Conservation (phyloP, 768 basidiomycete species). For the Mycena sanguinolenta region DNA sequence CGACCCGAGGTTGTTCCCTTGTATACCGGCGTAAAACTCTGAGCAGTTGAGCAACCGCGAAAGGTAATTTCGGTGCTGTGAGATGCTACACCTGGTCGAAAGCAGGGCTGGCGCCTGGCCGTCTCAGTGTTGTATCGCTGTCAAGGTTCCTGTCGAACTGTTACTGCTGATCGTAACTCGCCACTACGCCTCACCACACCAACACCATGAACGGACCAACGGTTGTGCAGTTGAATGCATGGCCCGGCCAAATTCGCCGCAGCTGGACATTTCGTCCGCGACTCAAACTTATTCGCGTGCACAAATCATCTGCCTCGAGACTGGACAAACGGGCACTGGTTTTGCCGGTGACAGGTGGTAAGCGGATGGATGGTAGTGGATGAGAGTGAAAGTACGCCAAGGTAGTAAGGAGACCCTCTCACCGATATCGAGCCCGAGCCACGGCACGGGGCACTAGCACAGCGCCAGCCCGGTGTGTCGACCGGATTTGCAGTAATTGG, state of each 20-base stretch:
- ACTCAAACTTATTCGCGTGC: neutral
- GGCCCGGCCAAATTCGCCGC: slow-evolving; percentile 1
- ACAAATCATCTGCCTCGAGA: too few relatives aligned
- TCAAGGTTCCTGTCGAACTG: slow-evolving; percentile 1
- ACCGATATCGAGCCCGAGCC: too few relatives aligned
- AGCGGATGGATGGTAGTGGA: too few relatives aligned
- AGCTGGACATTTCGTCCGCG: neutral
- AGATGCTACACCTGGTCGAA: slow-evolving; percentile 3
- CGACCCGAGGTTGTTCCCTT: neutral
- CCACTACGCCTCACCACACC: neutral
- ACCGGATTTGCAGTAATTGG: too few relatives aligned
- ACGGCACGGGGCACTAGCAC: too few relatives aligned
- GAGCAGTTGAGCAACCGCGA: slow-evolving; percentile 3
- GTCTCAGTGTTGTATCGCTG: slow-evolving; percentile 1
- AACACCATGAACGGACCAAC: slow-evolving; percentile 2
- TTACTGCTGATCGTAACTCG: slow-evolving; percentile 1
- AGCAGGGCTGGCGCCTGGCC: slow-evolving; percentile 2
- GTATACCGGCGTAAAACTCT: neutral
- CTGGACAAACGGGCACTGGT: too few relatives aligned
- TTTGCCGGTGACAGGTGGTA: too few relatives aligned
- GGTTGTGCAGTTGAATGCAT: neutral
- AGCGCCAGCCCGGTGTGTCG: too few relatives aligned
- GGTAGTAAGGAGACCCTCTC: too few relatives aligned
- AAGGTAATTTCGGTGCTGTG: neutral
- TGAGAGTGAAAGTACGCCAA: too few relatives aligned